Conservation (phyloP, 2,329 filamentous ascomycete genomes). For the Thermomyces lanuginosus region DNA sequence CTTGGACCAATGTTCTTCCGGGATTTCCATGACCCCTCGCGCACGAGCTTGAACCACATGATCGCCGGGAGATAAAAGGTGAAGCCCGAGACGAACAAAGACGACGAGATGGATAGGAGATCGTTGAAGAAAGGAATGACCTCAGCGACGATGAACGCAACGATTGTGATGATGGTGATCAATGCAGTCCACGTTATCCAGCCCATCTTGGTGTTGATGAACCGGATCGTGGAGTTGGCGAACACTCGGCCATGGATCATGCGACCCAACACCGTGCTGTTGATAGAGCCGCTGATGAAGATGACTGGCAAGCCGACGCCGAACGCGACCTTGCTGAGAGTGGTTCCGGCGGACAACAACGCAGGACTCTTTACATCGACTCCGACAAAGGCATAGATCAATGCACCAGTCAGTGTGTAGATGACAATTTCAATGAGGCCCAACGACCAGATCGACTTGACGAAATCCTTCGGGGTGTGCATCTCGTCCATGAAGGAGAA, state of each 20-base stretch:
- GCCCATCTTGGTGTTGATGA: constrained; percentile 19
- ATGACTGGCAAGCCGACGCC: constrained; percentile 20
- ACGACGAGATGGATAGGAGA: constrained; percentile 32
- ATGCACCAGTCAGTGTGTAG: constrained; percentile 16
- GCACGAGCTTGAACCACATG: constrained; percentile 18
- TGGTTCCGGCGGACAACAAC: constrained; percentile 13
- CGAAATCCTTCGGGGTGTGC: constrained; percentile 17
- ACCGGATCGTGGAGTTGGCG: constrained; percentile 19
- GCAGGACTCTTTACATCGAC: constrained; percentile 18
- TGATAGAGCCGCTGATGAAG: constrained; percentile 23
- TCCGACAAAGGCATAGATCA: constrained; percentile 21
- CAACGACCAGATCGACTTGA: constrained; percentile 25
- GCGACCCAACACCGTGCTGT: constrained; percentile 19
- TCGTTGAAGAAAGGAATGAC: constrained; percentile 77
- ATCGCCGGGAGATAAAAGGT: constrained; percentile 54
- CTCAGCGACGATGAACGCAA: constrained; percentile 73
- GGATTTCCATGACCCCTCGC: constrained; percentile 13
- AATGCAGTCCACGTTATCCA: constrained; percentile 19
- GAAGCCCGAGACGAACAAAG: constrained; percentile 73
- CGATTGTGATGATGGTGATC: constrained; percentile 44
- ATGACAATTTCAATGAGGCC: constrained; percentile 18
- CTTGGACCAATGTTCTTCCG: constrained; percentile 39
- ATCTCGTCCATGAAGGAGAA: constrained; percentile 22
- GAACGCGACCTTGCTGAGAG: constrained; percentile 17
- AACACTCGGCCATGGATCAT: constrained; percentile 20